phyloP scores from a whole-genome alignment of 2,329 filamentous ascomycete species.

The Colletotrichum euphorbiae region DNA sequence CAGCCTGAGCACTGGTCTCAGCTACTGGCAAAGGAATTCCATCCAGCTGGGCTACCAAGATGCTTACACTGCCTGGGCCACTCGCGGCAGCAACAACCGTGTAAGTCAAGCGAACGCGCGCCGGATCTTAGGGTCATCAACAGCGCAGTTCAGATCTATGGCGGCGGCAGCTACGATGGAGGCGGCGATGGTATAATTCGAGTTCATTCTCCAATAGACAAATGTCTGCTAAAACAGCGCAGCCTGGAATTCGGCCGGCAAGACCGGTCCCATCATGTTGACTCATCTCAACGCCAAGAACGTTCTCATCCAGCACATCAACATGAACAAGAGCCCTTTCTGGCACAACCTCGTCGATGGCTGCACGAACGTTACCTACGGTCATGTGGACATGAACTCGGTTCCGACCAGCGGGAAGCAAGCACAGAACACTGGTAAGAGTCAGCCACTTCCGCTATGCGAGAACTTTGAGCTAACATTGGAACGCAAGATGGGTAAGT shows the following conservation, averaged over 20 bases:
- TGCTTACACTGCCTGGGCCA: slow-evolving; percentile 56
- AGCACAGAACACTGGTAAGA: slow-evolving; percentile 43
- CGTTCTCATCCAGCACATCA: slow-evolving; percentile 71
- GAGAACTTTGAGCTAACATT: background rate
- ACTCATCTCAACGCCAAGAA: slow-evolving; percentile 75
- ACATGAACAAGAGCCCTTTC: slow-evolving; percentile 53
- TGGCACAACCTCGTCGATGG: slow-evolving; percentile 7
- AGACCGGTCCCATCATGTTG: slow-evolving; percentile 43
- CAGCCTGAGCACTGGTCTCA: slow-evolving; percentile 72
- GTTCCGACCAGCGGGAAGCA: slow-evolving; percentile 60
- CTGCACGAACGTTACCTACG: slow-evolving; percentile 9
- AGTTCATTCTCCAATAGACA: slow-evolving; percentile 64
- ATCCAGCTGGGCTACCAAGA: slow-evolving; percentile 77
- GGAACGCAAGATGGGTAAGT: background rate
- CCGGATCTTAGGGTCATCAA: background rate
- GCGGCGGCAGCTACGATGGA: slow-evolving; percentile 57
- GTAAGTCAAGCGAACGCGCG: background rate
- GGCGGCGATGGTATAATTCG: slow-evolving; percentile 72
- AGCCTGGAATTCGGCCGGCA: slow-evolving; percentile 44
- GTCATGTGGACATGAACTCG: slow-evolving; percentile 50
- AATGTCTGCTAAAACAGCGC: slow-evolving; percentile 59
- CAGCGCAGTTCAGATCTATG: slow-evolving; percentile 61
- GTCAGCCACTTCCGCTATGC: background rate
- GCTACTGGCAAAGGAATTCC: slow-evolving; percentile 74
- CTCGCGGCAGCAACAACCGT: slow-evolving; percentile 59